Evolutionary conservation across 108 stramenopile genomes (phyloP).

Genomic region (Aurantiochytrium sp.): DNA sequence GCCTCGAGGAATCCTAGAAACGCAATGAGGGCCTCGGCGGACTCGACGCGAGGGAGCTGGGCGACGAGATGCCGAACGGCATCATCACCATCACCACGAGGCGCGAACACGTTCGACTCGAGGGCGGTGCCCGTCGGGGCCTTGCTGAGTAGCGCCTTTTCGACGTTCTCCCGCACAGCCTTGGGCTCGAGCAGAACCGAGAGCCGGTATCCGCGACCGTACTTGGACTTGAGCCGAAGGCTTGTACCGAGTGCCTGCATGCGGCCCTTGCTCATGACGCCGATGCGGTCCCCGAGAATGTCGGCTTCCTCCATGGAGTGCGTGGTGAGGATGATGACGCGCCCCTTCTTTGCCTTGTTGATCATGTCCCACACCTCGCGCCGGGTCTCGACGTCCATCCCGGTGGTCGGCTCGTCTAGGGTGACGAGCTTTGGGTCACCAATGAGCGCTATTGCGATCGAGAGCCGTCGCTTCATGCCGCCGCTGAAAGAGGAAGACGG

Average conservation of each 20-base stretch:
- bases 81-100: no score
- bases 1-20: neutral
- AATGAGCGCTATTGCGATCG: constrained; percentile 45
- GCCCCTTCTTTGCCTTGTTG: constrained; percentile 56
- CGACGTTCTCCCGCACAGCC: constrained; percentile 20
- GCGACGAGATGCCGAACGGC: neutral
- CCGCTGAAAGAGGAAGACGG: constrained; percentile 58
- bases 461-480: constrained; percentile 46
- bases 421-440: constrained; percentile 38
- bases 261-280: constrained; percentile 87
- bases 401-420: constrained; percentile 45
- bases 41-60: neutral
- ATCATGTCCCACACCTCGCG: constrained; percentile 45
- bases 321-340: constrained; percentile 62
- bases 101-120: neutral
- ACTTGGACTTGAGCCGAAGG: constrained; percentile 65
- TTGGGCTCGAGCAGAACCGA: constrained; percentile 42
- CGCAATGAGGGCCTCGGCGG: neutral
- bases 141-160: neutral
- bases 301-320: constrained; percentile 84
- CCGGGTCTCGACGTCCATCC: constrained; percentile 45
- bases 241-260: constrained; percentile 77
- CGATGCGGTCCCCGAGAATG: constrained; percentile 82
- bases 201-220: constrained; percentile 22
- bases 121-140: neutral